phyloP scores from a whole-genome alignment of 192 early-diverging fungal species.

The Mortierella alpina region DNA sequence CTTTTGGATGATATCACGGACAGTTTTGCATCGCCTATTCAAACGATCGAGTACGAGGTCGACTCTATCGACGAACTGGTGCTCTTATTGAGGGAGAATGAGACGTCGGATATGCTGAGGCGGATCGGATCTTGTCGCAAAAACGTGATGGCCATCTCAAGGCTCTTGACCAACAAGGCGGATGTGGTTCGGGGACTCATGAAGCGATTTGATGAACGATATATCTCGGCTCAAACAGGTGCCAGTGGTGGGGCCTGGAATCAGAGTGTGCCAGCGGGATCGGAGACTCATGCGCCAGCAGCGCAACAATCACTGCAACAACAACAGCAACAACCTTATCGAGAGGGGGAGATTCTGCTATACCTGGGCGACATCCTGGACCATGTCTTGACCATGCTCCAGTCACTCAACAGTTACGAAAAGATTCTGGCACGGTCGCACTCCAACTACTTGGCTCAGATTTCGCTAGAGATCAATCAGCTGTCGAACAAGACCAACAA shows the following conservation, averaged over 20 bases:
- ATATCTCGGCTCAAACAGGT: constrained; percentile 36
- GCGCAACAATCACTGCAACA: background rate
- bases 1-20: constrained; percentile 96
- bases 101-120: constrained; percentile 83
- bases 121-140: constrained; percentile 80
- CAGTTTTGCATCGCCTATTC: constrained; percentile 86
- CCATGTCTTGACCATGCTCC: constrained; percentile 84
- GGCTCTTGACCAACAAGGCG: constrained; percentile 75
- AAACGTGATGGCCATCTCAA: constrained; percentile 74
- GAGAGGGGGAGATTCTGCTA: constrained; percentile 70
- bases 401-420: constrained; percentile 81
- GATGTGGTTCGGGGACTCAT: constrained; percentile 82
- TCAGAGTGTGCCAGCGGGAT: background rate
- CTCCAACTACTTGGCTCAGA: constrained; percentile 80
- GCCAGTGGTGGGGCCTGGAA: background rate
- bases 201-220: constrained; percentile 72
- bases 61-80: constrained; percentile 96
- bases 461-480: constrained; percentile 79
- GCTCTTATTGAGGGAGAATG: constrained; percentile 90
- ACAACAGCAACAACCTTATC: constrained; percentile 11
- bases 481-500: constrained; percentile 64
- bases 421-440: constrained; percentile 76
- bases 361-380: constrained; percentile 86
- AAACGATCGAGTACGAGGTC: constrained; percentile 92
- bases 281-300: background rate